These are phyloP conservation scores for Phenoliferia sp. DNA, from an alignment of 1,284 basidiomycete genomes.

Conservation along the genomic window DNA sequence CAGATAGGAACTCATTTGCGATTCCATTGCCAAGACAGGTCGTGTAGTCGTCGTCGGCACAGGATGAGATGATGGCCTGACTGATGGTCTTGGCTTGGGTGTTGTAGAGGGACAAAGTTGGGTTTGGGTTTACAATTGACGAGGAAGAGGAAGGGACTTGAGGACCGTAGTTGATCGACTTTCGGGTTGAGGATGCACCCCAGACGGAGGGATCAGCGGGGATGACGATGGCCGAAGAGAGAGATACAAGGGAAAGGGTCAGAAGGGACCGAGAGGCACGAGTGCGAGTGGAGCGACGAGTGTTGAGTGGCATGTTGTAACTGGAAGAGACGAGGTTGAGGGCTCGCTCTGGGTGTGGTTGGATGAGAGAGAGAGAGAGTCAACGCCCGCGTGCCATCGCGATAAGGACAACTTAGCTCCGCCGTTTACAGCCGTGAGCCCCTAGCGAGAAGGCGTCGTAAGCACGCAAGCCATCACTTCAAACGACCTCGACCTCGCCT, in stretches of 20 bases:
- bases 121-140: constrained; percentile 5
- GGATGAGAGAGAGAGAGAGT: no score
- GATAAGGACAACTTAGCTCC: no score
- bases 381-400: no score
- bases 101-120: constrained; percentile 16
- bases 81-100: not conserved
- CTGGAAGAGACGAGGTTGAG: no score
- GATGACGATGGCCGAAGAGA: constrained; percentile 2
- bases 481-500: no score
- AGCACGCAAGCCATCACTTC: no score
- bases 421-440: no score
- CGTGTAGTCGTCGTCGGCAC: constrained; percentile 15
- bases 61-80: not conserved
- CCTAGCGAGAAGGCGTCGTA: no score
- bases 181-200: constrained; percentile 20
- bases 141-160: not conserved
- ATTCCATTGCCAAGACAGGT: constrained; percentile 2
- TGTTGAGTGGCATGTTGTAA: no score
- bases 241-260: not conserved
- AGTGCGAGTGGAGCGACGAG: no score
- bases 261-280: not conserved
- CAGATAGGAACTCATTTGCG: constrained; percentile 3
- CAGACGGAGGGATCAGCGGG: not conserved
- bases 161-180: constrained; percentile 35
- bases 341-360: no score